A percentile compares a stretch with the other conserved stretches of the same genome.
These are phyloP conservation scores for Immersiella caudata DNA, from an alignment of 495 filamentous ascomycete species.

Conservation along the genomic window DNA sequence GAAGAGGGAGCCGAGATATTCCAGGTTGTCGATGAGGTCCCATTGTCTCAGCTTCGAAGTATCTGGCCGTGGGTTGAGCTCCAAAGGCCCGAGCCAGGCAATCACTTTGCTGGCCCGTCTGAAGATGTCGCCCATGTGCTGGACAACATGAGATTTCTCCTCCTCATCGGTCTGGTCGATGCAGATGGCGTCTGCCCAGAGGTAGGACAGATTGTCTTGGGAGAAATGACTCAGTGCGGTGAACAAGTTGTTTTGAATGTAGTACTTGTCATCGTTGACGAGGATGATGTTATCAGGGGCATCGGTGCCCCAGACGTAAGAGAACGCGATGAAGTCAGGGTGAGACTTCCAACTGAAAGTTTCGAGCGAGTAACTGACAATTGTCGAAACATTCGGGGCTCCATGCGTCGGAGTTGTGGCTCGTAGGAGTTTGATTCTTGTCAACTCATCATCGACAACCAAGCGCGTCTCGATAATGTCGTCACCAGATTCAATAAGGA, in stretches of 20 bases:
- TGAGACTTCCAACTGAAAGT: not conserved
- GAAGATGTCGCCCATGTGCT: not conserved
- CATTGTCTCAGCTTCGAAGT: not conserved
- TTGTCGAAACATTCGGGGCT: not conserved
- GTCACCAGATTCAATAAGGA: no score
- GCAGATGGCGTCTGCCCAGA: conserved; percentile 5
- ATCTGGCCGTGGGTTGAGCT: not conserved
- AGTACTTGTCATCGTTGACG: not conserved
- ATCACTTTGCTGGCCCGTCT: not conserved
- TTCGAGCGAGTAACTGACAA: not conserved
- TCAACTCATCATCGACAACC: not conserved
- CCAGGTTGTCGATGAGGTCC: not conserved
- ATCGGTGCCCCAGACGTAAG: not conserved
- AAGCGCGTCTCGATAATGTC: no score
- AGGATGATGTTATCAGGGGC: not conserved
- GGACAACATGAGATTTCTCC: not conserved
- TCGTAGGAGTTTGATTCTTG: not conserved
- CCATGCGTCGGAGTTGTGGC: not conserved
- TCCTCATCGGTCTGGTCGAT: not conserved
- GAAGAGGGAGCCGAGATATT: not conserved
- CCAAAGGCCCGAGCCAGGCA: not conserved
- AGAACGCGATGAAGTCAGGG: not conserved
- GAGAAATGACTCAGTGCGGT: not conserved
- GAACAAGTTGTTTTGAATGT: not conserved
- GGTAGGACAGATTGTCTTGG: not conserved